Evolutionary conservation across 176 grass and related monocot species (phyloP), one percentile per base, ranked within the genome.

Genomic region (Raddia guianensis): DNA sequence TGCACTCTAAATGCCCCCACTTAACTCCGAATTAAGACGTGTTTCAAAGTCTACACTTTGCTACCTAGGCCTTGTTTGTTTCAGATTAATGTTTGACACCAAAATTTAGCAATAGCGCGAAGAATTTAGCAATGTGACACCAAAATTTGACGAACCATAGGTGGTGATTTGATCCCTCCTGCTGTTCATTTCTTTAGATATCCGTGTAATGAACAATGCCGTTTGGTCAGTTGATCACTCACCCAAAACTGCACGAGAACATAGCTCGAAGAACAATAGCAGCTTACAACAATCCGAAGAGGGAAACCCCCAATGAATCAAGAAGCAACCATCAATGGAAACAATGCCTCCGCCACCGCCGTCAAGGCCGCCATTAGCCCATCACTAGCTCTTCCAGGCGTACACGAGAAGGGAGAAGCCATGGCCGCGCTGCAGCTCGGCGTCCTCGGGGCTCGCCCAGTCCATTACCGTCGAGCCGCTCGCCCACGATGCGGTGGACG

Each of bases 371-470:
- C 52, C 15, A 68, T 57, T 27, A 49, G 68, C 12, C n/a, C 43
- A 15, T 12, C 66, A 58, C 49, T 89, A 89, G 82, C 75, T 71
- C 86, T 92, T 98, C 87, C 85, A 89, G 59, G 91, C 86, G 84
- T 98, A 92, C 57, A 98, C 88, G 33, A 98, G 83, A 32, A 98
- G 90, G 9, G 95, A 94, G 88, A 98, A 98, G 13, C 86, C 95
- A 11, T 91, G 78, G 12, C 86, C 88, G 80, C 83, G 63, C 81
- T 89, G 92, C 86, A 98, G 78, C 84, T 91, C 92, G 35, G 81
- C 58, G n/a, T 94, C 95, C 78, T 98, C 92, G 9, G 73, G 78
- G 79, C 87, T 94, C 43, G 70, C 90, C 95, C 95, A 94, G 18
- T 92, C 95, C 92, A 93, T 94, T 67, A 98, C 88, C 13, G 92